Base-by-base conservation (phyloP, 495 filamentous ascomycete genomes). In the Sabuloglossum arenarium region DNA sequence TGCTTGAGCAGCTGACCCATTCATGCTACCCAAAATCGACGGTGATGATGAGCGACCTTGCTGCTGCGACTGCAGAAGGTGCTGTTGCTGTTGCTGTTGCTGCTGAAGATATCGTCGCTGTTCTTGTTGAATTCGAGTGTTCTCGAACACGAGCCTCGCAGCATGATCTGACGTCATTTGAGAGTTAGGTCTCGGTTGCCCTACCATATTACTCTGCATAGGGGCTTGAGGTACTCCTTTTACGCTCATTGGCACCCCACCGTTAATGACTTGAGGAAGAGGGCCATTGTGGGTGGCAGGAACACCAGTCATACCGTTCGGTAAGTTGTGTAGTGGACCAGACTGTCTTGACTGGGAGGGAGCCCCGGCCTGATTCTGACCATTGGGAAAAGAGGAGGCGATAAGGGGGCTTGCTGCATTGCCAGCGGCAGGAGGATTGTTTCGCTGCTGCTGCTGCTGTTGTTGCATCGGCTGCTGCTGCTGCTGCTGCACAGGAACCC, bases 151-250 rank as follows among this genome's bases (percentile, higher is more conserved):
- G 27, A 79, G 68, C 0, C 73, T 72, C 14, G 72, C 63, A 6
- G 54, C 12, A 58, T 73, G 71, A 31, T 77, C 77, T 4, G 78
- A 72, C 29, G 74, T 70, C 46, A 73, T 66, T 56, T 73, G 73
- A 47, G 74, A 71, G 6, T 78, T 74, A 61, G 84, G 70, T 14
- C 80, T 68, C 42, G 77, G 68, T 67, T 74, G 79, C 61, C 69
- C 80, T 65, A 71, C 78, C 61, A 75, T 73, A 55, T 66, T 65
- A 49, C 73, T 69, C 50, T 82, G 80, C 72, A 93, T 86, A 31
- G 80, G 80, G 43, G 81, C 71, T 60, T 81, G 85, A 47, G 82
- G 80, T 59, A 88, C 73, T 61, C 79, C 78, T 61, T 82, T 80
- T 71, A 83, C 77, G 27, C 73, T 73, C 66, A 84, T 76, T 9